phyloP scores from a whole-genome alignment of 257 asterid genomes.

The Solanum verrucosum region DNA sequence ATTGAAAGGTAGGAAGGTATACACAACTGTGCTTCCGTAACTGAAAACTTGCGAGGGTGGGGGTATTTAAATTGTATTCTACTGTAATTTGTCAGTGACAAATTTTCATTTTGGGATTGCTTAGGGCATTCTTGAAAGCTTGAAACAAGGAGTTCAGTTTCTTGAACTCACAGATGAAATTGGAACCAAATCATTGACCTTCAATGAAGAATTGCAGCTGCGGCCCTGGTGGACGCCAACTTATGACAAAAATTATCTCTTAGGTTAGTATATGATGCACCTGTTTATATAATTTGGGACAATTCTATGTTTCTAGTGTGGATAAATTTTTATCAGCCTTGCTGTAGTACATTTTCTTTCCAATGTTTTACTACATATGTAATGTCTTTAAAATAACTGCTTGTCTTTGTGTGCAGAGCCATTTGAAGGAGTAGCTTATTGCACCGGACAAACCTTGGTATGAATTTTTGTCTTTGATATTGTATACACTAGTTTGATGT shows the following conservation, averaged over 20 bases:
- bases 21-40: neutral
- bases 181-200: slow-evolving; percentile 57
- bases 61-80: neutral
- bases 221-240: slow-evolving; percentile 99
- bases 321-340: neutral
- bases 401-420: slow-evolving; percentile 58
- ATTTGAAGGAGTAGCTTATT: slow-evolving; percentile 66
- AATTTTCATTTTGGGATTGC: neutral
- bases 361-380: neutral
- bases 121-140: slow-evolving; percentile 51
- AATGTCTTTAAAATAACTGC: neutral
- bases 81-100: neutral
- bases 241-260: slow-evolving; percentile 66
- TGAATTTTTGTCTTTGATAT: neutral
- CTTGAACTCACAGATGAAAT: slow-evolving; percentile 76
- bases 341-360: neutral
- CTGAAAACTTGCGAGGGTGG: neutral
- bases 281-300: neutral
- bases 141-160: slow-evolving; percentile 60
- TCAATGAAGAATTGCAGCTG: slow-evolving; percentile 73
- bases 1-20: neutral
- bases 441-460: slow-evolving; percentile 67
- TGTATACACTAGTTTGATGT: neutral
- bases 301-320: neutral
- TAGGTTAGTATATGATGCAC: slow-evolving; percentile 45